These are phyloP conservation scores for Umbelopsis sp. DNA, from an alignment of 192 early-diverging fungal species.

Conservation along the genomic window DNA sequence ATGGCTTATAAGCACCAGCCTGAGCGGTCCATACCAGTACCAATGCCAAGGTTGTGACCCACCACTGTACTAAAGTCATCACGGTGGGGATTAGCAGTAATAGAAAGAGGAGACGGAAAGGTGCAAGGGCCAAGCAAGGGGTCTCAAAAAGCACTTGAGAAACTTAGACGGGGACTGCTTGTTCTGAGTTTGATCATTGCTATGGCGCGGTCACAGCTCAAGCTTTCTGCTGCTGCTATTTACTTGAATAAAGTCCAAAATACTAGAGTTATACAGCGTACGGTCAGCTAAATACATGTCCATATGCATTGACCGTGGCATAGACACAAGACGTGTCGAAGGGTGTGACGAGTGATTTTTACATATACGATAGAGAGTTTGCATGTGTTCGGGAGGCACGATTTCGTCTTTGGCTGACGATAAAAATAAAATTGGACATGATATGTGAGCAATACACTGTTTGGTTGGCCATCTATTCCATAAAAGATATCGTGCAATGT, in stretches of 20 bases:
- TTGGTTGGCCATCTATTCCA: constrained; percentile 43
- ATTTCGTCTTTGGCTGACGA: constrained; percentile 45
- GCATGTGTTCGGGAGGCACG: constrained; percentile 45
- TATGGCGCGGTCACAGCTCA: too few relatives aligned
- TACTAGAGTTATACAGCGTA: not conserved
- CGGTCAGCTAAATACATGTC: constrained; percentile 26
- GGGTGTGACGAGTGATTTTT: constrained; percentile 16
- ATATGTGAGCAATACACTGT: constrained; percentile 21
- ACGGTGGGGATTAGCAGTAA: too few relatives aligned
- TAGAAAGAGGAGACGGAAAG: too few relatives aligned
- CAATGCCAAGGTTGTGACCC: not conserved
- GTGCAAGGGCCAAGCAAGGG: too few relatives aligned
- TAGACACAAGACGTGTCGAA: constrained; percentile 23
- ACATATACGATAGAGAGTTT: constrained; percentile 22
- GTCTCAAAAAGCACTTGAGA: too few relatives aligned
- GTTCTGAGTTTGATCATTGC: too few relatives aligned
- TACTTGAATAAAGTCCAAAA: not conserved
- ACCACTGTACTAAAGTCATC: too few relatives aligned
- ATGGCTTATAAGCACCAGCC: not conserved
- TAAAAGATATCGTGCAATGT: constrained; percentile 34
- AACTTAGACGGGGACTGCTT: too few relatives aligned
- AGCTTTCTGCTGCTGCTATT: not conserved
- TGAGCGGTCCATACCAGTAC: not conserved
- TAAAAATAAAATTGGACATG: constrained; percentile 38
- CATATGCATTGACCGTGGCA: constrained; percentile 38